These are phyloP conservation scores for Protea cynaroides DNA, from an alignment of 164 flowering plant genomes.

Conservation along the genomic window DNA sequence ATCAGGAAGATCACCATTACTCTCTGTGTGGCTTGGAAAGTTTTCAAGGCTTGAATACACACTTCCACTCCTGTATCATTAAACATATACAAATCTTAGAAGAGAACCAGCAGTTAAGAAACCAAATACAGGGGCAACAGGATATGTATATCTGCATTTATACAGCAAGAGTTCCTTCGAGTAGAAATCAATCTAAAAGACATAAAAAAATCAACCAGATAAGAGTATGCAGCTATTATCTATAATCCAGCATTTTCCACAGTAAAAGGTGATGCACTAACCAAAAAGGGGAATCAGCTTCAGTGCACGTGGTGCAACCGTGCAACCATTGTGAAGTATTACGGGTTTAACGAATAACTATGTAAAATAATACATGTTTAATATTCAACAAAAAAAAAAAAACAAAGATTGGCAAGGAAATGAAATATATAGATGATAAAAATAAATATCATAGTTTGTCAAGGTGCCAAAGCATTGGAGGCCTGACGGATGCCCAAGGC, in stretches of 20 bases:
- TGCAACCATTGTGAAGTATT: no score
- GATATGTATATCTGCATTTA: neutral
- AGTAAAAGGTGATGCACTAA: no score
- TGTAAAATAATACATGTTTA: no score
- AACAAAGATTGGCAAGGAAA: no score
- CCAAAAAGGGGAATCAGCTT: no score
- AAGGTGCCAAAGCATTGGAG: no score
- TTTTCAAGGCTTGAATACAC: slow-evolving; percentile 40
- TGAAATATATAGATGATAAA: no score
- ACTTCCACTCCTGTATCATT: slow-evolving; percentile 45
- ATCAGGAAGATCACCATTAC: slow-evolving; percentile 43
- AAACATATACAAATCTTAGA: slow-evolving; percentile 6
- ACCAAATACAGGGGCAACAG: slow-evolving; percentile 1
- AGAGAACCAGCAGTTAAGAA: slow-evolving; percentile 7
- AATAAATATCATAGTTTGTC: no score
- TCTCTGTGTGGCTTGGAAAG: slow-evolving; percentile 43
- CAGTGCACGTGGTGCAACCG: no score
- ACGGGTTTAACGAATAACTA: no score
- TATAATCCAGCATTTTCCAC: neutral
- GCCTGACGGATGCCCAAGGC: no score
- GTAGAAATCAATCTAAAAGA: neutral
- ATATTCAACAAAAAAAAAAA: no score
- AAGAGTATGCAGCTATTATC: neutral
- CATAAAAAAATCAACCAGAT: neutral
- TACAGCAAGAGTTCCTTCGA: neutral